Evolutionary conservation across 768 basidiomycete genomes (phyloP), one percentile per base, ranked within the genome.

Genomic region (Artomyces pyxidatus): DNA sequence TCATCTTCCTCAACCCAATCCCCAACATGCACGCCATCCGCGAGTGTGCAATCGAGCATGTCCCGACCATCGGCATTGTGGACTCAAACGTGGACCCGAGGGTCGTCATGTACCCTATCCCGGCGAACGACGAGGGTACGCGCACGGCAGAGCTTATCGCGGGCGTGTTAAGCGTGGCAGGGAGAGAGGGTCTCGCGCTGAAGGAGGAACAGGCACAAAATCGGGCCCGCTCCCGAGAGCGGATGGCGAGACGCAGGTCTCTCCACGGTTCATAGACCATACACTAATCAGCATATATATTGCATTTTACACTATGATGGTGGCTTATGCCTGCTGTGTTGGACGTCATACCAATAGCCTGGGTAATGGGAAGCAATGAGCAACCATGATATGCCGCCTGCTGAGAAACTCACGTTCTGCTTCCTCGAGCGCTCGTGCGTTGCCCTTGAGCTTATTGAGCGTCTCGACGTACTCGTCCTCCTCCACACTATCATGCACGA

Each of bases 381-480:
- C 40, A 23, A 23, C 26, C 38, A 35, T 42, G 23, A 49, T 11
- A 27, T 43, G 9, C n/a, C n/a, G n/a, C n/a, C 16, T 22, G 40
- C 37, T 49, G 32, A 53, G 9, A 47, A 8, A 75, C 87, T 70
- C 60, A 94, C 95, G 70, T 71, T 99, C 96, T 23, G 94, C 94
- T 35, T 74, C 73, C 56, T 89, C 85, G 46, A 99, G 70, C 11
- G 95, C 90, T 52, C 81, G 73, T 26, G 90, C 74, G 66, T 97
- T 98, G 8, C 85, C 86, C 50, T 78, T 77, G 16, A 98, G 73
- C 66, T 99, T 99, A 73, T 98, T 95, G 59, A 99, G 72, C 17
- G 94, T 98, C 66, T 99, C 96, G 3, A 83, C 63, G 60, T 93
- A 97, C 63, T 99, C 96, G n/a, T 96, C 94, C 62, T 95, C 88